A percentile compares a stretch with the other conserved stretches of the same genome.
These are phyloP conservation scores for Plasmodium falciparum DNA, from an alignment of 169 alveolate species.

Conservation along the genomic window DNA sequence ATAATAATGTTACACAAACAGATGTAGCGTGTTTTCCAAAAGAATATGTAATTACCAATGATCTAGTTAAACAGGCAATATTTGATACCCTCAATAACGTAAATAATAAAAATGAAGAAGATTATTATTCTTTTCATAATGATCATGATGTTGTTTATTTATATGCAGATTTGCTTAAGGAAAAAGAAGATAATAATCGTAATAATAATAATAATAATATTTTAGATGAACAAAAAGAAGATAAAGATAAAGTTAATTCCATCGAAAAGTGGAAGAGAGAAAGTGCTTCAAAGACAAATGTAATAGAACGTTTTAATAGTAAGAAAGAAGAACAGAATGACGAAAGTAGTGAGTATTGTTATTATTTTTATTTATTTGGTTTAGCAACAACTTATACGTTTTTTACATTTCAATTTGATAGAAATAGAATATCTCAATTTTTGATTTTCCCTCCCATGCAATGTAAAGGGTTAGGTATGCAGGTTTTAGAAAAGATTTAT, in stretches of 20 bases:
- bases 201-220: conserved; percentile 13
- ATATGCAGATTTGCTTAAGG: conserved; percentile 33
- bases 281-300: conserved; percentile 6
- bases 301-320: conserved; percentile 11
- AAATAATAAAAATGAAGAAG: conserved; percentile 35
- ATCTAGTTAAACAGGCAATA: conserved; percentile 30
- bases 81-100: conserved; percentile 23
- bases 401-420: conserved; percentile 81
- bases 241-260: conserved; percentile 3
- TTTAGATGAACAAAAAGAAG: background rate
- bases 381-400: conserved; percentile 86
- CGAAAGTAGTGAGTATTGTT: conserved; percentile 1
- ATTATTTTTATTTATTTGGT: conserved; percentile 78
- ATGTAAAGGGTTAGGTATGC: conserved; percentile 84
- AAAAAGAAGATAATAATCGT: conserved; percentile 5
- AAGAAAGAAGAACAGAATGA: conserved; percentile 33
- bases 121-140: conserved; percentile 53
- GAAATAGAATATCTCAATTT: conserved; percentile 86
- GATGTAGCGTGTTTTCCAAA: conserved; percentile 1
- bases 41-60: conserved; percentile 53
- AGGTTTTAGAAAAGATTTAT: conserved; percentile 81
- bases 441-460: conserved; percentile 85
- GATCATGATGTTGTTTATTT: conserved; percentile 63
- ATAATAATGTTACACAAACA: background rate
- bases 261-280: conserved; percentile 6